Percentiles rank a stretch among this genome's conserved stretches.
Conservation (phyloP, 306 rosid genomes). For the Neltuma alba region DNA sequence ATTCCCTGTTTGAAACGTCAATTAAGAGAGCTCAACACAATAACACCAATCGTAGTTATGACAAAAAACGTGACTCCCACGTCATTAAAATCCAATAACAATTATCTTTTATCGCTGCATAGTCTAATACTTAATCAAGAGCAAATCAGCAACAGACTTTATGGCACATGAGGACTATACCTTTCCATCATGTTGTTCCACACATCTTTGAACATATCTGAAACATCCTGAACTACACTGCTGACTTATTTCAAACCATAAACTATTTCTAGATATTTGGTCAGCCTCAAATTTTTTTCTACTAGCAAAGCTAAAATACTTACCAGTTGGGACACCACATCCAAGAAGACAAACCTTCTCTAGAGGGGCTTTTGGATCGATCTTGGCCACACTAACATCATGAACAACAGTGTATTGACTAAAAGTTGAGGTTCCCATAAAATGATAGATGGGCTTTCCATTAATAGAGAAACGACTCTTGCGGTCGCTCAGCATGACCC, state of each 20-base stretch:
- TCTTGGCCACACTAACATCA: conserved; percentile 95
- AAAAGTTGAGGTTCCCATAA: conserved; percentile 97
- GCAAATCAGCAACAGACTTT: no score
- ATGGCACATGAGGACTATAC: no score
- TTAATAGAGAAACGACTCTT: conserved; percentile 85
- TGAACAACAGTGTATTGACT: conserved; percentile 97
- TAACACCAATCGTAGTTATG: background rate
- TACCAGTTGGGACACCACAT: conserved; percentile 84
- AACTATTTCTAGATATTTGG: background rate
- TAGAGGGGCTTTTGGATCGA: conserved; percentile 82
- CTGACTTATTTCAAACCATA: no score
- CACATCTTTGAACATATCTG: no score
- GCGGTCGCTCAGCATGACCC: conserved; percentile 87
- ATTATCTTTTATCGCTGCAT: background rate
- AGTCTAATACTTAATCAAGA: no score
- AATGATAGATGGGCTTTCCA: conserved; percentile 86
- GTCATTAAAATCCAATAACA: background rate
- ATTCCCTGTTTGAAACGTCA: background rate
- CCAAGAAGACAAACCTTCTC: conserved; percentile 97
- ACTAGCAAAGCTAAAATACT: background rate
- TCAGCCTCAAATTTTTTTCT: background rate
- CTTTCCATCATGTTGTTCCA: no score
- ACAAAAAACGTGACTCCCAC: background rate
- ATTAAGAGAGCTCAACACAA: background rate
- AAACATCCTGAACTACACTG: no score